Evolutionary conservation across 1,284 basidiomycete genomes (phyloP), one percentile per base, ranked within the genome.

Genomic region (Austropuccinia psidii): DNA sequence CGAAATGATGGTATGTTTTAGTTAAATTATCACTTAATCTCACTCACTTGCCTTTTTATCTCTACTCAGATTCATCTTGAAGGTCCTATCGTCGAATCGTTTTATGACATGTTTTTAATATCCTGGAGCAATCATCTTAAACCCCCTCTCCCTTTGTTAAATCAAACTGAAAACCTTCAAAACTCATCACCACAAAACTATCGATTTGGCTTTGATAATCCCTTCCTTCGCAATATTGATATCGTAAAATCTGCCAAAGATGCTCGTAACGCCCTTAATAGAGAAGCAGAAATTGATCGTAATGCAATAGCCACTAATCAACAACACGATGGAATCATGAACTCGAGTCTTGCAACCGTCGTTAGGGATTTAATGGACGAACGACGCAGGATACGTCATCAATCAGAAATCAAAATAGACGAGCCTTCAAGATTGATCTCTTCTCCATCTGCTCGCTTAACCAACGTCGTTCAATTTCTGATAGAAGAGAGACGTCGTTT

Each of bases 101-200:
- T 90, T 76, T 90, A 90, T 80, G 89, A 90, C 79, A 86, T 86
- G 80, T 87, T 87, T 17, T 83, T 90, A 45, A 83, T 89, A 75
- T 85, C 85, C 35, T 89, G 87, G 87, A 84, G 82, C 75, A 85
- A 86, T 74, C 80, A 80, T 31, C 82, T 89, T 74, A 78, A 83
- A 17, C 88, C 89, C 5, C 83, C 85, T 3, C 79, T 89, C 4
- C 89, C 66, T n/a, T 39, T 69, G 45, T 50, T 55, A 55, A 66
- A 2, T n/a, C 57, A 64, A 37, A 54, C 19, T 7, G 29, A 17
- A 31, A 9, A 33, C 72, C n/a, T n/a, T n/a, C n/a, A n/a, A n/a
- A 27, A 11, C 27, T 62, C 31, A 57, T 76, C 8, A 80, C 78
- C 33, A 75, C 76, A 77, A 37, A 86, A 85, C 79, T 81, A 75